Evolutionary conservation across 1,284 basidiomycete genomes (phyloP).

Genomic region (Neotropicomus parvogracilis): DNA sequence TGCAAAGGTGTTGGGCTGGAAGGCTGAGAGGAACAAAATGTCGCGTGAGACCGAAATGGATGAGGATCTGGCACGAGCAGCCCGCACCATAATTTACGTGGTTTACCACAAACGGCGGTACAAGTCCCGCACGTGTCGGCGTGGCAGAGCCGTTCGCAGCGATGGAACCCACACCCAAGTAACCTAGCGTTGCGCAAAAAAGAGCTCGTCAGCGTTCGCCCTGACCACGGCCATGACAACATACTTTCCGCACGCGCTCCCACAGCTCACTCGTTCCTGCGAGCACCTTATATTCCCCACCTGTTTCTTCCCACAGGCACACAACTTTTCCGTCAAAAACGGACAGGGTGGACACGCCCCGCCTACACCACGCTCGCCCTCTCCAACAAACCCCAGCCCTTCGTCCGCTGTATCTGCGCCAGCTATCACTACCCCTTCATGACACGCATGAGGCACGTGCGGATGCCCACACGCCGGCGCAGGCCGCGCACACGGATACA

Average conservation of each 20-base stretch:
- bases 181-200: conserved; percentile 40
- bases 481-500: conserved; percentile 73
- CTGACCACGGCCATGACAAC: not conserved
- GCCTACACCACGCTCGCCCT: conserved; percentile 13
- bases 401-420: conserved; percentile 25
- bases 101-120: conserved; percentile 74
- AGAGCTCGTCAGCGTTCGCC: not conserved
- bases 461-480: conserved; percentile 79
- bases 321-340: conserved; percentile 71
- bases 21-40: conserved; percentile 36
- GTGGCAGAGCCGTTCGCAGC: conserved; percentile 79
- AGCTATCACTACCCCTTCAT: conserved; percentile 44
- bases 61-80: conserved; percentile 6
- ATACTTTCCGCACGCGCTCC: conserved; percentile 72
- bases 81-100: conserved; percentile 76
- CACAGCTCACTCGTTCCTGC: conserved; percentile 79
- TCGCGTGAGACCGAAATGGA: not conserved
- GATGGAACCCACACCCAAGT: conserved; percentile 81
- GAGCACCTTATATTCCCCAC: conserved; percentile 75
- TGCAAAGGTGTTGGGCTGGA: conserved; percentile 68
- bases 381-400: conserved; percentile 10
- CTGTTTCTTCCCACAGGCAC: conserved; percentile 84
- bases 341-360: conserved; percentile 79
- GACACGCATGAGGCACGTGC: conserved; percentile 73
- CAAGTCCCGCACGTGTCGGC: conserved; percentile 75